Evolutionary conservation across 2,329 filamentous ascomycete species (phyloP).

Genomic region (Aspergillus texensis): DNA sequence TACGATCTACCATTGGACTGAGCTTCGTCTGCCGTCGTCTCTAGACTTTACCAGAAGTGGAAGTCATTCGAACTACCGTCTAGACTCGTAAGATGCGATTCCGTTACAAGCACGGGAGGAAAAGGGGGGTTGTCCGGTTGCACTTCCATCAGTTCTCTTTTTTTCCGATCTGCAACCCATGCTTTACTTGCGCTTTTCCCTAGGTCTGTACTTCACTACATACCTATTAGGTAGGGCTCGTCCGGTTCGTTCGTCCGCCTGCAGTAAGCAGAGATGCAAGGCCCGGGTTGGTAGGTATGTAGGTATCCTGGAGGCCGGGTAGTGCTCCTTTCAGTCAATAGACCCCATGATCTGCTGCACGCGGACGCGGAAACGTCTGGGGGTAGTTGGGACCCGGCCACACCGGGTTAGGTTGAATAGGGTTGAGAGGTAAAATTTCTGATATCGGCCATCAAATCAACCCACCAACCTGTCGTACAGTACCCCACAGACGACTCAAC

Average conservation of each 20-base stretch:
- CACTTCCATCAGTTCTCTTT: not conserved
- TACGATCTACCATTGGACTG: conserved; percentile 44
- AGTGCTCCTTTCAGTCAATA: conserved; percentile 12
- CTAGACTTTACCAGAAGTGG: conserved; percentile 34
- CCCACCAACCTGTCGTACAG: conserved; percentile 5
- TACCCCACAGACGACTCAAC: conserved; percentile 9
- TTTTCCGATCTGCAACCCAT: conserved; percentile 6
- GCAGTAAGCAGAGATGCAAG: conserved; percentile 5
- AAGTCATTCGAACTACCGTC: conserved; percentile 21
- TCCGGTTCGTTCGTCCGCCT: conserved; percentile 5
- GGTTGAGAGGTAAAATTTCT: not conserved
- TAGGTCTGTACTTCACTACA: conserved; percentile 10
- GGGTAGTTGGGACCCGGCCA: conserved; percentile 10
- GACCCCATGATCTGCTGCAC: conserved; percentile 13
- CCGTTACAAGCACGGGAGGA: conserved; percentile 10
- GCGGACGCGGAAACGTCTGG: conserved; percentile 12
- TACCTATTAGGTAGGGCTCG: conserved; percentile 13
- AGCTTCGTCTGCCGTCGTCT: conserved; percentile 34
- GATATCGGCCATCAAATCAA: conserved; percentile 10
- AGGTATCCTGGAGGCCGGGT: conserved; percentile 1
- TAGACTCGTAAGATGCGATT: conserved; percentile 24
- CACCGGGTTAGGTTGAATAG: conserved; percentile 13
- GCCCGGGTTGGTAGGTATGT: not conserved
- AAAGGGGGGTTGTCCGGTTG: conserved; percentile 4
- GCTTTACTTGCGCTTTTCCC: conserved; percentile 16